Percentiles rank a stretch among this genome's conserved stretches.
Evolutionary conservation across 1,139 yeast genomes (phyloP).

Genomic region (Hyphopichia khmerensis): DNA sequence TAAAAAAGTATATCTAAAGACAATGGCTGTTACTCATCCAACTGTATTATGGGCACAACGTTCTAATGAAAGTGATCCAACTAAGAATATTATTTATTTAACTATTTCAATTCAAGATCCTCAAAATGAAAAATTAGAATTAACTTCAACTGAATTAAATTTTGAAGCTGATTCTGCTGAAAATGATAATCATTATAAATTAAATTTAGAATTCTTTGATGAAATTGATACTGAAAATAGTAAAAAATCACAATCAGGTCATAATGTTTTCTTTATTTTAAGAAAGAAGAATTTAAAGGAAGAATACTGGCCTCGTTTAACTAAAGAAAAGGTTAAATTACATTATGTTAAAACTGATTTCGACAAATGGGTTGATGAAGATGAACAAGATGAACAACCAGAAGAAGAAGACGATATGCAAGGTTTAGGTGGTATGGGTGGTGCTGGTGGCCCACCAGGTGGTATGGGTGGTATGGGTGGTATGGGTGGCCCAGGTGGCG

Average conservation of each 20-base stretch:
- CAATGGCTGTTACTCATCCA: slow-evolving; percentile 14
- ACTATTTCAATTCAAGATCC: slow-evolving; percentile 78
- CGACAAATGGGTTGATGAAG: slow-evolving; percentile 96
- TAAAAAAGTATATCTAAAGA: background rate
- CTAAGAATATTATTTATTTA: slow-evolving; percentile 72
- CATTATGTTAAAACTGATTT: slow-evolving; percentile 90
- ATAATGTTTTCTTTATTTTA: slow-evolving; percentile 66
- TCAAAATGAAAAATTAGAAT: slow-evolving; percentile 57
- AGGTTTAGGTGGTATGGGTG: slow-evolving; percentile 28
- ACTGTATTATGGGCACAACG: slow-evolving; percentile 94
- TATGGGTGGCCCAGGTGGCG: slow-evolving; percentile 27
- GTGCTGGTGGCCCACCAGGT: slow-evolving; percentile 26
- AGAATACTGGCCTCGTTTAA: slow-evolving; percentile 92
- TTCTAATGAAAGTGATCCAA: slow-evolving; percentile 66
- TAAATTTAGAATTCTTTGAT: slow-evolving; percentile 68
- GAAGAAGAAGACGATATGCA: slow-evolving; percentile 46
- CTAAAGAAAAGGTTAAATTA: slow-evolving; percentile 67
- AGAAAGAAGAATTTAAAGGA: slow-evolving; percentile 65
- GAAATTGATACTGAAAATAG: slow-evolving; percentile 71
- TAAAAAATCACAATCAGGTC: slow-evolving; percentile 60
- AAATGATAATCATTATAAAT: slow-evolving; percentile 46
- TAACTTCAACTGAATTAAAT: slow-evolving; percentile 57
- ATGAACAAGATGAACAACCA: slow-evolving; percentile 72
- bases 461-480: slow-evolving; percentile 31
- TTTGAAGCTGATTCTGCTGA: slow-evolving; percentile 59